These are phyloP conservation scores for Microcyclospora tardicrescens DNA, from an alignment of 2,329 filamentous ascomycete genomes.

Conservation along the genomic window DNA sequence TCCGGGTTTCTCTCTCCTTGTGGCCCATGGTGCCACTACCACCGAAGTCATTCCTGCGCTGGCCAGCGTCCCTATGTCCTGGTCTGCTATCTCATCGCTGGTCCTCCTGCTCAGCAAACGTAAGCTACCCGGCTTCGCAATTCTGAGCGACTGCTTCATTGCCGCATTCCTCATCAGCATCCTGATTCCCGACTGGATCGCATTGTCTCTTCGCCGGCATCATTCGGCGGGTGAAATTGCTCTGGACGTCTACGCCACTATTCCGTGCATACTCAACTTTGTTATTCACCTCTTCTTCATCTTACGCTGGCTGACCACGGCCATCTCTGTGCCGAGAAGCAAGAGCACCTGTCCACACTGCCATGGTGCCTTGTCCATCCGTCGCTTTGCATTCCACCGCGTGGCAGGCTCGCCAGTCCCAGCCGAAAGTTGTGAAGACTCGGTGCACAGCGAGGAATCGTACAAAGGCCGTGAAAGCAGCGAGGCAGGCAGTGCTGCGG, in stretches of 20 bases:
- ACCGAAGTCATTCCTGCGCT: slow-evolving; percentile 3
- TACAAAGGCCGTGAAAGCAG: background rate
- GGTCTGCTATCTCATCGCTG: slow-evolving; percentile 4
- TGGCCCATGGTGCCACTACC: slow-evolving; percentile 9
- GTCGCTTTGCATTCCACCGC: background rate
- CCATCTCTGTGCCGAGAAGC: background rate
- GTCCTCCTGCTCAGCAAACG: slow-evolving; percentile 4
- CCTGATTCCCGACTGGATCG: slow-evolving; percentile 8
- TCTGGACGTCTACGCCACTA: no score
- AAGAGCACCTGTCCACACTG: slow-evolving; percentile 9
- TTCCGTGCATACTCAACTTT: no score
- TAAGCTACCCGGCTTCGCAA: background rate
- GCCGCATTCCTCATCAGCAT: slow-evolving; percentile 4
- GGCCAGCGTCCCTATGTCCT: slow-evolving; percentile 10
- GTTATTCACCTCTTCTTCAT: no score
- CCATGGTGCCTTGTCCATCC: slow-evolving; percentile 2
- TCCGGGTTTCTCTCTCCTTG: slow-evolving; percentile 9
- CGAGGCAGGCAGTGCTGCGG: no score
- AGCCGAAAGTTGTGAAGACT: no score
- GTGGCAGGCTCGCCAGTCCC: no score
- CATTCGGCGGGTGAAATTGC: no score
- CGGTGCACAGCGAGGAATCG: slow-evolving; percentile 2
- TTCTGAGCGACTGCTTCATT: slow-evolving; percentile 6
- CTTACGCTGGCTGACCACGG: background rate
- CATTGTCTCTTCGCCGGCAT: no score